A percentile compares a stretch with the other conserved stretches of the same genome.
Conservation (phyloP, 208 protist genomes). For the Wallacemonas sp. region DNA sequence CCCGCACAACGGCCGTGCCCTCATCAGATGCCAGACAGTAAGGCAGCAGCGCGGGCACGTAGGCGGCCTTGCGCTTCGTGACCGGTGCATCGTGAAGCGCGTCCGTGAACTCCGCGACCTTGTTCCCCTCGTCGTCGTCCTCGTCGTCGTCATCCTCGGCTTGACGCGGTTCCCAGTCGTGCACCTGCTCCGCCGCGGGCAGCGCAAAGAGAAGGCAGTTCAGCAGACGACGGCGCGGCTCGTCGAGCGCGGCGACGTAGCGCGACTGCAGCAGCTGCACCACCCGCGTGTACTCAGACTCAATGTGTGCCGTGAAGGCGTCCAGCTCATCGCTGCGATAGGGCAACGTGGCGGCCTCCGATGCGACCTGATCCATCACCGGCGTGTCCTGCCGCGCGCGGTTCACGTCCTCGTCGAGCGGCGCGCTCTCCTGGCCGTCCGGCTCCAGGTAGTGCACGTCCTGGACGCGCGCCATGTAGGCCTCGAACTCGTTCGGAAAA, state of each 20-base stretch:
- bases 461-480: constrained; percentile 14
- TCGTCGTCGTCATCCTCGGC: constrained; percentile 22
- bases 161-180: constrained; percentile 13
- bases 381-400: neutral
- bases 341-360: constrained; percentile 3
- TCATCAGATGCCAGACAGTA: constrained; percentile 54
- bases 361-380: constrained; percentile 5
- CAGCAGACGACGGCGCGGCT: constrained; percentile 26
- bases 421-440: constrained; percentile 4
- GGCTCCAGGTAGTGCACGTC: constrained; percentile 1
- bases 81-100: no score
- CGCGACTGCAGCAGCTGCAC: constrained; percentile 44
- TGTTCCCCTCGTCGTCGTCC: constrained; percentile 12
- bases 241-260: constrained; percentile 27
- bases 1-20: constrained; percentile 34
- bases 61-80: constrained; percentile 13
- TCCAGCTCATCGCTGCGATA: constrained; percentile 49
- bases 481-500: constrained; percentile 32
- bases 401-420: constrained; percentile 8
- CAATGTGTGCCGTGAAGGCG: constrained; percentile 48
- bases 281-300: constrained; percentile 35
- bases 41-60: constrained; percentile 66
- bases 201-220: constrained; percentile 18
- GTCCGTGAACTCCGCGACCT: no score
- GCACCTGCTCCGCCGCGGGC: constrained; percentile 21